Evolutionary conservation across 2,329 filamentous ascomycete species (phyloP), one percentile per base, ranked within the genome.

Genomic region (Myriosclerotinia scirpicola): DNA sequence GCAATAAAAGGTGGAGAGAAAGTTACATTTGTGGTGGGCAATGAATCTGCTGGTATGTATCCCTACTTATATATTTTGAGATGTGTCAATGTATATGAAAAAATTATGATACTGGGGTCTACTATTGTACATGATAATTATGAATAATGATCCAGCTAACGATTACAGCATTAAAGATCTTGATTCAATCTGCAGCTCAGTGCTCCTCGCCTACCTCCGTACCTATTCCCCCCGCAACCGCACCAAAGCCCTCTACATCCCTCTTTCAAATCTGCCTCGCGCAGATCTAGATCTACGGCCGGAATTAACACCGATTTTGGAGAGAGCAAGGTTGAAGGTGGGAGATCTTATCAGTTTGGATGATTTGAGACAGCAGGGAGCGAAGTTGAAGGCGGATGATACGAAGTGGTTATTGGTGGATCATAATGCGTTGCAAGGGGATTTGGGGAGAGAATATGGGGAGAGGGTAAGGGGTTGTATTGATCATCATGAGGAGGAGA

Each of bases 401-500:
- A 89, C 89, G 1, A 81, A 80, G 60, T 93, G 90, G 90, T 78
- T 92, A 22, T 80, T 95, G 1, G 90, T 95, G 5, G 91, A 95
- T 78, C 92, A 95, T 80, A 95, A 95, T 75, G 83, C 81, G 0
- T 80, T 92, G 58, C 88, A 89, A 7, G 90, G 90, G 0, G 73
- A 78, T 17, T 79, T 94, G 20, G 84, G 81, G 20, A 77, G 76
- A 48, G 77, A 80, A 20, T 91, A 86, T 73, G 78, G 79, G 0
- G 68, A 74, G 5, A 79, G 80, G 11, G 83, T 93, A 0, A 78
- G 82, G 5, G 90, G 88, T 5, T 88, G 88, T 70, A 84, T 95
- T 64, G 91, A 95, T 77, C 91, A 95, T 77, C 92, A 95, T 75
- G 87, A 85, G 0, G 91, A 95, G 69, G 91, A 95, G 73, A 76